These are phyloP conservation scores for Geotrichum cucujoidarum DNA, from an alignment of 1,139 yeast genomes.

Conservation along the genomic window DNA sequence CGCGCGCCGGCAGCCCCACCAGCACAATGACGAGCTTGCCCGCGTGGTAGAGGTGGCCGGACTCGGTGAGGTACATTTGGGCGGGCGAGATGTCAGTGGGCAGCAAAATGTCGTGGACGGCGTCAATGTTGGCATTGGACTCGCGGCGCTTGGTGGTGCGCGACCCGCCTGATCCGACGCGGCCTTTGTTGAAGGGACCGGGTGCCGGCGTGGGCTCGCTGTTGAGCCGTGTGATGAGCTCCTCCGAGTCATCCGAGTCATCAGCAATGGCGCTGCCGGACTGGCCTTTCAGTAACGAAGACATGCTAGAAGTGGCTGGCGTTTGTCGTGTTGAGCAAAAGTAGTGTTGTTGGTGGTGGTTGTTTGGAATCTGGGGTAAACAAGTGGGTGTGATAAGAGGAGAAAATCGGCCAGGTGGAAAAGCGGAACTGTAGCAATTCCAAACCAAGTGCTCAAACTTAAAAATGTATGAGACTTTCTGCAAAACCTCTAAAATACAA, in stretches of 20 bases:
- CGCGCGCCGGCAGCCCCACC: conserved; percentile 94
- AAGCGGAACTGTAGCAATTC: too few relatives aligned
- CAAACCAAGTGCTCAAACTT: too few relatives aligned
- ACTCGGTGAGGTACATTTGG: conserved; percentile 83
- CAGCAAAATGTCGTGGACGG: conserved; percentile 31
- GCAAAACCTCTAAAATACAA: too few relatives aligned
- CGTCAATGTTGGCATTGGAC: conserved; percentile 29
- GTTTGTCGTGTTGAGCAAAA: too few relatives aligned
- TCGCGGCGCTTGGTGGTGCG: conserved; percentile 8
- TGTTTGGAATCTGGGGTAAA: conserved; percentile 2
- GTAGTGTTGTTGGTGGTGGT: too few relatives aligned
- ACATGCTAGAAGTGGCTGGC: too few relatives aligned
- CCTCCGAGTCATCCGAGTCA: conserved; percentile 1
- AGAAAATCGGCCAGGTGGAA: too few relatives aligned
- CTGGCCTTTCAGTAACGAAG: too few relatives aligned
- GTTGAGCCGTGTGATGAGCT: not conserved
- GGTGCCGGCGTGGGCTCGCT: conserved; percentile 17
- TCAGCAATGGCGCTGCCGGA: conserved; percentile 2
- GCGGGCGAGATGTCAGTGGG: conserved; percentile 53
- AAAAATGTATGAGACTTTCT: too few relatives aligned
- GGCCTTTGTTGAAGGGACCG: conserved; percentile 19
- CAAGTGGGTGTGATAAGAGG: not conserved
- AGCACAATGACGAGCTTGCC: conserved; percentile 86
- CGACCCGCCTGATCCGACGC: not conserved
- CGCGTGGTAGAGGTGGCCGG: conserved; percentile 89